These are phyloP conservation scores for Xylaria sp. DNA, from an alignment of 2,329 filamentous ascomycete species.

Conservation along the genomic window DNA sequence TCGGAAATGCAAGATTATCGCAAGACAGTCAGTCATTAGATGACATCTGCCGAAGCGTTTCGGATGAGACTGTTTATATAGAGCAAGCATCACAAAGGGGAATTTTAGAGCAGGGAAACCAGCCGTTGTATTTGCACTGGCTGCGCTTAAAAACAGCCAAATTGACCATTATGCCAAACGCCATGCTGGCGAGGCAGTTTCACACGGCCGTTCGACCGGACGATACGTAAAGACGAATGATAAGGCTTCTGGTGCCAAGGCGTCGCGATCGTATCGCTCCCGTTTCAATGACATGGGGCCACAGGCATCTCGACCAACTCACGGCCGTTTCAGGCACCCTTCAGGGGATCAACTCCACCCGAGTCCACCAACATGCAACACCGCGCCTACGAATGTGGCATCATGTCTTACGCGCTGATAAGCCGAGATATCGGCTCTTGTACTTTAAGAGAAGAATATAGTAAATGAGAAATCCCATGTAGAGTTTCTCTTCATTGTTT, in stretches of 20 bases:
- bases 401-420: conserved; percentile 28
- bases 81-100: background rate
- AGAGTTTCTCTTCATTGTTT: conserved; percentile 27
- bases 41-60: background rate
- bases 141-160: background rate
- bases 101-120: background rate
- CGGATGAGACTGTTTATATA: background rate
- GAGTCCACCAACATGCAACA: conserved; percentile 39
- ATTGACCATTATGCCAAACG: conserved; percentile 13
- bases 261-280: conserved; percentile 23
- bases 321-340: conserved; percentile 29
- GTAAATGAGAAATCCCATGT: conserved; percentile 8
- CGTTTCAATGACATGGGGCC: conserved; percentile 40
- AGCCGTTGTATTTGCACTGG: background rate
- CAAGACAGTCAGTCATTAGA: background rate
- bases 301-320: conserved; percentile 31
- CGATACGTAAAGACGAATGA: conserved; percentile 8
- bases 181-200: conserved; percentile 9
- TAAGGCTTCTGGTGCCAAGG: conserved; percentile 25
- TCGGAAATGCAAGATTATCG: background rate
- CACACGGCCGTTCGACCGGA: conserved; percentile 7
- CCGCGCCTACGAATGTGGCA: conserved; percentile 31
- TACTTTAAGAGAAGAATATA: conserved; percentile 27
- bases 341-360: conserved; percentile 37
- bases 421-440: conserved; percentile 7